These are phyloP conservation scores for Penicillium sp. DNA, from an alignment of 2,329 filamentous ascomycete species.

Conservation along the genomic window DNA sequence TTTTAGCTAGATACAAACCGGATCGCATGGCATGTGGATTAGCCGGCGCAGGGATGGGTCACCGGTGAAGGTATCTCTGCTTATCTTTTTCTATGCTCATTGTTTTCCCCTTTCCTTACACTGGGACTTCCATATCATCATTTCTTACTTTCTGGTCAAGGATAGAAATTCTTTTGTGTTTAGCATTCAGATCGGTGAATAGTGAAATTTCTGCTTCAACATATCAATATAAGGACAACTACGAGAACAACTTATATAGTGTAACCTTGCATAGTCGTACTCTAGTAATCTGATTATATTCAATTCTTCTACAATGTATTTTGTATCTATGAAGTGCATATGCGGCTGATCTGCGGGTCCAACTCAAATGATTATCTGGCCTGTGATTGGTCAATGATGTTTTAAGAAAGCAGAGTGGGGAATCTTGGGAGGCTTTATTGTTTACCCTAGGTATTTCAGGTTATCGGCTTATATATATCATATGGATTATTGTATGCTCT, in stretches of 20 bases:
- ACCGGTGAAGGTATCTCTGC: conserved; percentile 9
- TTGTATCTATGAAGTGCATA: not conserved
- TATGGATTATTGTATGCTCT: not conserved
- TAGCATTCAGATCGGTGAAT: not conserved
- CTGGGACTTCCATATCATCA: not conserved
- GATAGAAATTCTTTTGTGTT: conserved; percentile 1
- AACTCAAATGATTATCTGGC: not conserved
- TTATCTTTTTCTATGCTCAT: conserved; percentile 5
- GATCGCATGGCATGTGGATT: conserved; percentile 15
- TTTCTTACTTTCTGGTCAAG: not conserved
- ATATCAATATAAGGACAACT: not conserved
- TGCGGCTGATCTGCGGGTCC: not conserved
- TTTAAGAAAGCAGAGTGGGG: conserved; percentile 10
- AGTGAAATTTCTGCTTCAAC: not conserved
- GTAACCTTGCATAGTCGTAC: not conserved
- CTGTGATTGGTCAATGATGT: conserved; percentile 10
- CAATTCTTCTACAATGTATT: not conserved
- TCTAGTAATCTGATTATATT: not conserved
- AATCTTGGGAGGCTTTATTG: not conserved
- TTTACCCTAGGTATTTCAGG: not conserved
- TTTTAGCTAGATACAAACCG: conserved; percentile 6
- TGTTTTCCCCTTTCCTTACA: not conserved
- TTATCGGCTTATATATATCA: not conserved
- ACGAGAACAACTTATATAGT: not conserved
- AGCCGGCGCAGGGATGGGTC: conserved; percentile 18